Percentiles rank a stretch among this genome's conserved stretches.
Evolutionary conservation across 371 early-diverging fungal species (phyloP).

Genomic region (Mucor sp.): DNA sequence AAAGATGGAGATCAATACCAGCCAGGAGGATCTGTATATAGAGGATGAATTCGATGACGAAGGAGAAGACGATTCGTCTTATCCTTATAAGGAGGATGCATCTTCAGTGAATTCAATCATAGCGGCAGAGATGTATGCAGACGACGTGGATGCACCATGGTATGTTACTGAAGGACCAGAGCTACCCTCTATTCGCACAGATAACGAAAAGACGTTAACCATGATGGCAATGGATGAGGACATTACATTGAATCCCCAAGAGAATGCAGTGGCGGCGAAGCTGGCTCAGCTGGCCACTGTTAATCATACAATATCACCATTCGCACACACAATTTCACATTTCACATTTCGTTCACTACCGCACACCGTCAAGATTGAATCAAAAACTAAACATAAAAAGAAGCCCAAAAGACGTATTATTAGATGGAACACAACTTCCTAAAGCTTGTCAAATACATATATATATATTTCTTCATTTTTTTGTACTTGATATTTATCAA

Average conservation of each 20-base stretch:
- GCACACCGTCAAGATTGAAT: slow-evolving; percentile 40
- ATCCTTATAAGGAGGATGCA: neutral
- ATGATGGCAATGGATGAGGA: slow-evolving; percentile 47
- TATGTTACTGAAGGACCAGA: slow-evolving; percentile 35
- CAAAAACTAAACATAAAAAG: slow-evolving; percentile 41
- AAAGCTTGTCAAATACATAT: neutral
- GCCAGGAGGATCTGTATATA: neutral
- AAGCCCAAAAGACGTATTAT: slow-evolving; percentile 49
- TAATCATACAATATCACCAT: slow-evolving; percentile 88
- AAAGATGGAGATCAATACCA: neutral
- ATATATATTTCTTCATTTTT: neutral
- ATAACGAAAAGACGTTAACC: neutral
- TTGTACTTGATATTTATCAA: neutral
- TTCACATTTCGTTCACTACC: slow-evolving; percentile 79
- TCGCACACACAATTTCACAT: slow-evolving; percentile 79
- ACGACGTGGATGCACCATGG: slow-evolving; percentile 45
- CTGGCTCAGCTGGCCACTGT: slow-evolving; percentile 81
- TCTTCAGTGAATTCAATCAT: slow-evolving; percentile 20
- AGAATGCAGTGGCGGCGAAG: slow-evolving; percentile 86
- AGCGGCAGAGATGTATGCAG: slow-evolving; percentile 17
- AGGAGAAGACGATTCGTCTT: slow-evolving; percentile 13
- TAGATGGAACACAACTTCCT: slow-evolving; percentile 21
- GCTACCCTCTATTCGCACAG: slow-evolving; percentile 8
- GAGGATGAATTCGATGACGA: slow-evolving; percentile 1
- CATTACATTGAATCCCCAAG: slow-evolving; percentile 62